Conservation (phyloP, 1,139 yeast species). For the Nematodospora anomalae region DNA sequence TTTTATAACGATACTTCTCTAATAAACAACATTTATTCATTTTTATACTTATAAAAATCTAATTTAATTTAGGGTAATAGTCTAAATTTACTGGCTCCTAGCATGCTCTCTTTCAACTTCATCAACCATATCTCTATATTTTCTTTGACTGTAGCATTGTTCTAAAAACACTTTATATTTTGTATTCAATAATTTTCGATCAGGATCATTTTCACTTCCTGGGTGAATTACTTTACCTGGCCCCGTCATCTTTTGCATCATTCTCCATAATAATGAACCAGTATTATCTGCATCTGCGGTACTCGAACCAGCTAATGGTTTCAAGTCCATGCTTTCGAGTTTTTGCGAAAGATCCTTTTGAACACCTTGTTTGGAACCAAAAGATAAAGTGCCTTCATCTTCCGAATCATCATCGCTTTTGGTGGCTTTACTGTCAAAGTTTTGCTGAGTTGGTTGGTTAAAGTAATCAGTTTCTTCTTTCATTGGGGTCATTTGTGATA, state of each 20-base stretch:
- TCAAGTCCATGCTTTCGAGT: slow-evolving; percentile 35
- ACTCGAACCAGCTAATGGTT: slow-evolving; percentile 35
- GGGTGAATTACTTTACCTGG: slow-evolving; percentile 81
- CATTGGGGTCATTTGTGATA: slow-evolving; percentile 48
- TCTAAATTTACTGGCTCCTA: too few species aligned
- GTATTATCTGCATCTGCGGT: slow-evolving; percentile 7
- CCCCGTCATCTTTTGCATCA: slow-evolving; percentile 83
- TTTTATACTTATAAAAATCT: too few species aligned
- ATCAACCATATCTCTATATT: slow-evolving; percentile 71
- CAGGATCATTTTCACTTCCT: slow-evolving; percentile 54
- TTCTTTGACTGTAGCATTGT: slow-evolving; percentile 78
- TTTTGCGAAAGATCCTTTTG: slow-evolving; percentile 50
- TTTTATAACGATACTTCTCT: too few species aligned
- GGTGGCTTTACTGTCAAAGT: slow-evolving; percentile 4
- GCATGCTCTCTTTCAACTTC: slow-evolving; percentile 45
- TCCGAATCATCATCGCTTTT: slow-evolving; percentile 34
- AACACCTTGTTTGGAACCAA: slow-evolving; percentile 55
- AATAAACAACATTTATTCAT: too few species aligned
- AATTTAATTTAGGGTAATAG: too few species aligned
- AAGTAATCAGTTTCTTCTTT: slow-evolving; percentile 49
- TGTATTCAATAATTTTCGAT: slow-evolving; percentile 66
- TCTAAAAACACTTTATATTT: slow-evolving; percentile 86
- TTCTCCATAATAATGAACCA: slow-evolving; percentile 74
- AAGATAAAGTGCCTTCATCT: slow-evolving; percentile 53
- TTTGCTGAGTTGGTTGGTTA: slow-evolving; percentile 29